Percentiles rank a stretch among this genome's conserved stretches.
Conservation (phyloP, 2,329 filamentous ascomycete genomes). For the Neonectria punicea region DNA sequence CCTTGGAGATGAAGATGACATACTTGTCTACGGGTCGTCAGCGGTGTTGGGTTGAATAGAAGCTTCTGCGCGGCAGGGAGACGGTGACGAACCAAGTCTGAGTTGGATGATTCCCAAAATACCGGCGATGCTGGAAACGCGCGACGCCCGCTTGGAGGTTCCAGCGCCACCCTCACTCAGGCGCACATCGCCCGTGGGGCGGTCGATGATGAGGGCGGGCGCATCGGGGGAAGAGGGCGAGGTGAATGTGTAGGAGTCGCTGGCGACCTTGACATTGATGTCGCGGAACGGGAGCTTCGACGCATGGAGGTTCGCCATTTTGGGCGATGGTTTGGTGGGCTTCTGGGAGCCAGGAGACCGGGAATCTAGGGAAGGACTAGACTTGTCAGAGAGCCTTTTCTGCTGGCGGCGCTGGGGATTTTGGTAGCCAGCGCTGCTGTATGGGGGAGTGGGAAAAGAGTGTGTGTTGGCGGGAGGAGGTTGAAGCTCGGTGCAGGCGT, state of each 20-base stretch:
- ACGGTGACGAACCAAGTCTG: constrained; percentile 76
- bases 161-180: constrained; percentile 82
- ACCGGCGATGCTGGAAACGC: constrained; percentile 91
- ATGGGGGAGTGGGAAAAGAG: constrained; percentile 34
- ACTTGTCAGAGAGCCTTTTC: constrained; percentile 3
- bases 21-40: constrained; percentile 77
- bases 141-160: constrained; percentile 75
- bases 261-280: constrained; percentile 94
- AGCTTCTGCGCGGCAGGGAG: constrained; percentile 15
- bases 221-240: constrained; percentile 93
- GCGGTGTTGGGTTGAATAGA: constrained; percentile 27
- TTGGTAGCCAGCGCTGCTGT: constrained; percentile 10
- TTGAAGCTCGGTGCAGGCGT: constrained; percentile 31
- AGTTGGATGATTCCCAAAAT: constrained; percentile 95
- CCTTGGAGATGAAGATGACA: constrained; percentile 95
- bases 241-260: constrained; percentile 94
- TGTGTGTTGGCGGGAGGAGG: constrained; percentile 36
- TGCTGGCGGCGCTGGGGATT: constrained; percentile 5
- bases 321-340: constrained; percentile 21
- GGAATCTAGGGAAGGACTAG: constrained; percentile 14
- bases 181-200: constrained; percentile 90
- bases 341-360: constrained; percentile 26
- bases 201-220: constrained; percentile 87
- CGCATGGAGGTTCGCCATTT: constrained; percentile 52
- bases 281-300: constrained; percentile 81